These are phyloP conservation scores for Puccinia triticina DNA, from an alignment of 1,284 basidiomycete genomes.

Conservation along the genomic window DNA sequence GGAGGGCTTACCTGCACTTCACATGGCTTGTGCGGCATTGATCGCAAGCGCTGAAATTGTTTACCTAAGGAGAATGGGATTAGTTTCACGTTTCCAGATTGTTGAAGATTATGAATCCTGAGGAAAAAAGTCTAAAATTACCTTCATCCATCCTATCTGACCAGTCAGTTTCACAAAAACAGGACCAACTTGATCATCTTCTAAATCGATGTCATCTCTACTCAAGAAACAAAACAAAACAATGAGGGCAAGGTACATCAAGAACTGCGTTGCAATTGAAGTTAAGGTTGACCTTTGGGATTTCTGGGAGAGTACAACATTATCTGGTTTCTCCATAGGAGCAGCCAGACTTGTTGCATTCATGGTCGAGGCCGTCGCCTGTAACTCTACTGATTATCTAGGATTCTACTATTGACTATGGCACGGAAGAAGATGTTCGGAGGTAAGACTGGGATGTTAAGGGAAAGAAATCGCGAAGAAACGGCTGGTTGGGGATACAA, in stretches of 20 bases:
- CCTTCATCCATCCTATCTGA: conserved; percentile 33
- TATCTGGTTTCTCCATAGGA: background rate
- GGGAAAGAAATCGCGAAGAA: background rate
- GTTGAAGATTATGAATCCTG: background rate
- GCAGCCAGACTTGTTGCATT: background rate
- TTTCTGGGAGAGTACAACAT: background rate
- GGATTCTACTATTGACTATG: background rate
- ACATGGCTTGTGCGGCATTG: conserved; percentile 37
- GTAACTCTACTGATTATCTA: background rate
- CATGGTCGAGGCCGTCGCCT: background rate
- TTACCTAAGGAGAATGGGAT: conserved; percentile 12
- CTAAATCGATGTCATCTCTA: background rate
- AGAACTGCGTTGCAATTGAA: background rate
- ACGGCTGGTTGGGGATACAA: background rate
- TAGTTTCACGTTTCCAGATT: background rate
- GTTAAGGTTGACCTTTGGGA: background rate
- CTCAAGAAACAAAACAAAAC: background rate
- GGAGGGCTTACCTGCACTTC: conserved; percentile 21
- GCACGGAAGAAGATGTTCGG: background rate
- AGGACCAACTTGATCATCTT: conserved; percentile 22
- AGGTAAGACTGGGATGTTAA: background rate
- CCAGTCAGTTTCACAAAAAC: conserved; percentile 16
- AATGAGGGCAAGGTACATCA: background rate
- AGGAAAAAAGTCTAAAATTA: background rate
- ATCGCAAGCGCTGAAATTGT: conserved; percentile 39